Evolutionary conservation across 768 basidiomycete genomes (phyloP).

Genomic region (Neoboletus magnificus): DNA sequence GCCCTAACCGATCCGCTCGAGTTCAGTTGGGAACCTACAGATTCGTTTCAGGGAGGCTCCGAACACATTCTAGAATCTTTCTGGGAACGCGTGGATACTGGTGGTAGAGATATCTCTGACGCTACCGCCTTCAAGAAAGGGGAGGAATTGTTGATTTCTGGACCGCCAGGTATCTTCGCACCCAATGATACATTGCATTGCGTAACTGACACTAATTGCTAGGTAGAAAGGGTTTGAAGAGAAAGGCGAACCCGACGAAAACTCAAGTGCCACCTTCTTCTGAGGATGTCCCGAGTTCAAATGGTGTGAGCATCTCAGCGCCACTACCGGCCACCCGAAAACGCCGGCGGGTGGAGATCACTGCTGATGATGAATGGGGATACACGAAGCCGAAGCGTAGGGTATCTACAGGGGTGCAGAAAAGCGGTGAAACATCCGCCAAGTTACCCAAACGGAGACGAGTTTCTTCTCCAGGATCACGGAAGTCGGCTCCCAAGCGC

Average conservation of each 20-base stretch:
- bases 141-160: constrained; percentile 52
- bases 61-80: constrained; percentile 46
- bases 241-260: constrained; percentile 15
- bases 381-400: constrained; percentile 8
- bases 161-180: constrained; percentile 52
- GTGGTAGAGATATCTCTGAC: constrained; percentile 47
- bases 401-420: constrained; percentile 9
- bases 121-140: constrained; percentile 48
- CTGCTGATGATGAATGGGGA: constrained; percentile 7
- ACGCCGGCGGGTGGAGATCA: constrained; percentile 20
- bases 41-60: constrained; percentile 55
- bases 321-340: constrained; percentile 21
- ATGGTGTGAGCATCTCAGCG: constrained; percentile 15
- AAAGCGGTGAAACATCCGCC: neutral
- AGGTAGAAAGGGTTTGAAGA: constrained; percentile 21
- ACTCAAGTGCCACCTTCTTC: constrained; percentile 3
- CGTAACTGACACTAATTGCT: neutral
- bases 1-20: constrained; percentile 5
- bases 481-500: constrained; percentile 17
- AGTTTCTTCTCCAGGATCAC: constrained; percentile 29
- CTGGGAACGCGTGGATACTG: constrained; percentile 34
- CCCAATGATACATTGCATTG: neutral
- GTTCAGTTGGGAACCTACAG: constrained; percentile 63
- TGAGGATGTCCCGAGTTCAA: constrained; percentile 8
- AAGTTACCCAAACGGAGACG: constrained; percentile 21